A percentile compares a stretch with the other conserved stretches of the same genome.
Evolutionary conservation across 371 early-diverging fungal genomes (phyloP).

Genomic region (Mucor circinelloides): DNA sequence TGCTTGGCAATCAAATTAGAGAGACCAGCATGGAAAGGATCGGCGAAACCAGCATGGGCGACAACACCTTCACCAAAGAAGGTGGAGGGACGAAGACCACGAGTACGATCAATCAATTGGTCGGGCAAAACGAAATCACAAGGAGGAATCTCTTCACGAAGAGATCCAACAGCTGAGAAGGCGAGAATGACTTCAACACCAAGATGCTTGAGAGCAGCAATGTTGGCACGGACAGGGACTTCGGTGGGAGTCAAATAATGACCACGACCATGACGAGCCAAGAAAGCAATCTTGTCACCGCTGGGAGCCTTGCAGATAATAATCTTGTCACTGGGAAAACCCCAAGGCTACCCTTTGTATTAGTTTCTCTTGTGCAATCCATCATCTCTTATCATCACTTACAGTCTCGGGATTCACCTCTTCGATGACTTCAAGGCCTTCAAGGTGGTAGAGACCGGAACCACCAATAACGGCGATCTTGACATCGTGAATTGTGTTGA

Average conservation of each 20-base stretch:
- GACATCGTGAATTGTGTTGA: slow-evolving; percentile 50
- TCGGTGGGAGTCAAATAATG: slow-evolving; percentile 88
- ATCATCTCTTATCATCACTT: slow-evolving; percentile 20
- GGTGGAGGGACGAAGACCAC: slow-evolving; percentile 82
- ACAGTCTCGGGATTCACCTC: slow-evolving; percentile 87
- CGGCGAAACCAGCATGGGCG: slow-evolving; percentile 91
- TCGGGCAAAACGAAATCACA: slow-evolving; percentile 93
- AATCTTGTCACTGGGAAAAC: slow-evolving; percentile 80
- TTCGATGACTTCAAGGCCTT: slow-evolving; percentile 80
- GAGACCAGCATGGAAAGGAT: slow-evolving; percentile 88
- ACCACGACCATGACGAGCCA: slow-evolving; percentile 95
- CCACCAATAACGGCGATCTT: slow-evolving; percentile 95
- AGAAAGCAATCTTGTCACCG: slow-evolving; percentile 90
- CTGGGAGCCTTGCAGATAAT: slow-evolving; percentile 68
- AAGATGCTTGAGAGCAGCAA: slow-evolving; percentile 93
- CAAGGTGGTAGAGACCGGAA: slow-evolving; percentile 92
- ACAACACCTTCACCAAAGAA: slow-evolving; percentile 93
- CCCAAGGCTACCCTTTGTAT: slow-evolving; percentile 82
- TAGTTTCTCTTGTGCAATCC: not conserved
- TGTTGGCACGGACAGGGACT: slow-evolving; percentile 95
- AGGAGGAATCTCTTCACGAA: slow-evolving; percentile 92
- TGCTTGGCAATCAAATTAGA: slow-evolving; percentile 73
- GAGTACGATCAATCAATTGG: slow-evolving; percentile 96
- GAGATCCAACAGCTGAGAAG: slow-evolving; percentile 92
- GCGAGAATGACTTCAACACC: slow-evolving; percentile 94